Conservation (phyloP, 257 asterid species). For the Solanum bukasovii region DNA sequence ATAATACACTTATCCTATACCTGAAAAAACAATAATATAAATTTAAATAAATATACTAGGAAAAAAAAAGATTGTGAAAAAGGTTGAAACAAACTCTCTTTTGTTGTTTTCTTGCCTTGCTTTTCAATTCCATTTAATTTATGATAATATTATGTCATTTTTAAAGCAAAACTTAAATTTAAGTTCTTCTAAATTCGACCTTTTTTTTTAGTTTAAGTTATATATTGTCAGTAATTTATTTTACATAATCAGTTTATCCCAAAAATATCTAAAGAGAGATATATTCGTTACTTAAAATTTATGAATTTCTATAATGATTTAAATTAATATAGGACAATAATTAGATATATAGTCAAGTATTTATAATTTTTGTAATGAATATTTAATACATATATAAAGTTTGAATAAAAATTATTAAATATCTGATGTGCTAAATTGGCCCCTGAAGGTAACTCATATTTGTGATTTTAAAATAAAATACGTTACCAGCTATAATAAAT, state of each 20-base stretch:
- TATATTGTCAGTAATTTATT: not conserved
- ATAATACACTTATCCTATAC: not conserved
- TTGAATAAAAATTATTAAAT: not conserved
- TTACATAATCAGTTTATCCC: not conserved
- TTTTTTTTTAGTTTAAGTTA: not conserved
- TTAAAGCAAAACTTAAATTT: not conserved
- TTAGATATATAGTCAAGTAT: not conserved
- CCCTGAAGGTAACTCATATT: not conserved
- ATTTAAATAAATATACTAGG: not conserved
- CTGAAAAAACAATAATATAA: not conserved
- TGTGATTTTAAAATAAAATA: not conserved
- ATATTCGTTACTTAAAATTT: not conserved
- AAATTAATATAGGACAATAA: not conserved
- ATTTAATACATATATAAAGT: not conserved
- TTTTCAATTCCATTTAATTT: slow-evolving; percentile 3
- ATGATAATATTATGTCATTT: not conserved
- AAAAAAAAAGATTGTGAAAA: not conserved
- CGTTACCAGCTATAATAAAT: not conserved
- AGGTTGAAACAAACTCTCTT: slow-evolving; percentile 17
- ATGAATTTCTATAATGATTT: not conserved
- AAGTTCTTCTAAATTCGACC: not conserved
- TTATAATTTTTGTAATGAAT: not conserved
- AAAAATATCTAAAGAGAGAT: not conserved
- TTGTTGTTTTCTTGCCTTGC: slow-evolving; percentile 17
- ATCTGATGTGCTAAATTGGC: accelerated